Base-by-base conservation (phyloP, 345 rosid genomes). In the Bruguiera parviflora region DNA sequence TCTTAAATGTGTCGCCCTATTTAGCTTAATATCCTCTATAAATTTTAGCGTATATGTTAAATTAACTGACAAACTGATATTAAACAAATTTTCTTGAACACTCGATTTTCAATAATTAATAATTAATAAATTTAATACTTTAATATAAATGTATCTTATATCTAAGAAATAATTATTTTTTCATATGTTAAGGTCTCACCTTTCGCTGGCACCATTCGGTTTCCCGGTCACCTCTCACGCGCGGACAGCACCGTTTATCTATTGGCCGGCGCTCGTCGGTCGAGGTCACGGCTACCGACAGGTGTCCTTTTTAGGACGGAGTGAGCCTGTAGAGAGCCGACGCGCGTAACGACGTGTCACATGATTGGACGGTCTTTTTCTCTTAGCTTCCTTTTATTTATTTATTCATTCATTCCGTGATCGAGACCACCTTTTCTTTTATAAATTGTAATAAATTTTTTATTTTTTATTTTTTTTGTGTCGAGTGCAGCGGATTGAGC, bases 221-320 rank as follows among this genome's bases (percentile, higher is more conserved):
- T 56, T 21, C 53, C 73, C 59, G 56, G 77, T 77, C 63, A 68
- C 21, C 5, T 7, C 0, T 61, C 11, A 39, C 67, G 37, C 56
- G 56, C 57, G 28, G 77, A 71, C 79, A 70, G 51, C 31, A 32
- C 3, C 46, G 77, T 81, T 72, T 76, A 73, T 81, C 60, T 47
- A 31, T 22, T 67, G 64, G 53, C 72, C 70, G 67, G 59, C 35
- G 46, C 35, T 52, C 71, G 75, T 71, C 71, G 66, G 53, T 69
- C 73, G 75, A 69, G 77, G 65, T 73, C 75, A 76, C 73, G 73
- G 76, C 35, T 46, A 79, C 77, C 69, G 79, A 79, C 83, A 77
- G 77, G 73, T 74, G 81, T 71, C 29, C 35, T 29, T 65, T 49
- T 65, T 52, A 55, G 65, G 68, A 61, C 33, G 66, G 59, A 32